Evolutionary conservation across 257 asterid species (phyloP), one percentile per base, ranked within the genome.

Genomic region (Marsdenia floribunda): DNA sequence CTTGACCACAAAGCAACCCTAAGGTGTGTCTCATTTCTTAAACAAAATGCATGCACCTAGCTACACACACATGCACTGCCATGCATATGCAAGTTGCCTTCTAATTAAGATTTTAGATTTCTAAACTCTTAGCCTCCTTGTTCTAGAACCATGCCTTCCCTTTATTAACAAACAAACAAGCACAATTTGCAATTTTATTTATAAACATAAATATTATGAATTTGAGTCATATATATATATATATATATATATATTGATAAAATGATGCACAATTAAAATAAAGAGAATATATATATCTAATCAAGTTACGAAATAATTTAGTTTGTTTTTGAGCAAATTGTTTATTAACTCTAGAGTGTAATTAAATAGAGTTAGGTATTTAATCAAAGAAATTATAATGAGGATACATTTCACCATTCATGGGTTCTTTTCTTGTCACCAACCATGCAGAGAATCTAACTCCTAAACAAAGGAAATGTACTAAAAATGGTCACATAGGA

Each of bases 1-100:
- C 84, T 81, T 80, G 40, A 37, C 26, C 14, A 68, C 72, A 50
- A 66, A 42, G 73, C 80, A 74, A 73, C 77, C 78, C 68, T 61
- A 1, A 60, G 67, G 40, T 24, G 3, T 60, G 6, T 29, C 0
- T 58, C 64, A n/a, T 58, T 58, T 61, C 44, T 61, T 29, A 22
- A 77, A 33, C 52, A 66, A 70, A 29, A 21, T 73, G 16, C 57
- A 44, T 42, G 70, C 21, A 58, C 70, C 67, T 33, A 40, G 3
- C 57, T 1, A 29, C 33, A 40, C 15, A 72, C 47, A 53, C 75
- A 71, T 54, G 33, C n/a, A 35, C 75, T 44, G 49, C 35, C 75
- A 37, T 72, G 54, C 9, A 55, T 67, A 37, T 72, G 54, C 9
- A 55, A 15, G 6, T 53, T 55, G 26, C 61, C 67, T 47, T 54